Conservation (phyloP, 768 basidiomycete species). For the Hericium erinaceus region DNA sequence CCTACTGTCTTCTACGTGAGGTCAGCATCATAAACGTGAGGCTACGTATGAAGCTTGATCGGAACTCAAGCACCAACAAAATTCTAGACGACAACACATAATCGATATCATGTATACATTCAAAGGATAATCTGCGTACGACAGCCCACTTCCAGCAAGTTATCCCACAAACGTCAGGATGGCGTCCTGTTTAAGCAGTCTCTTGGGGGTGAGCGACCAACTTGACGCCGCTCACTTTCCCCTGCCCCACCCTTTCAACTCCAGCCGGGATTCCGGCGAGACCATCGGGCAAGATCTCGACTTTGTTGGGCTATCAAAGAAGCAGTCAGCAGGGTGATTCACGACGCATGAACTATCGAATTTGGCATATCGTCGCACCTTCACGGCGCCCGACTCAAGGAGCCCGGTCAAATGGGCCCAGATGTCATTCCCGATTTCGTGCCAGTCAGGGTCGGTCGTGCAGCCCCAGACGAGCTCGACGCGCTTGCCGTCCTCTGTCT, state of each 20-base stretch:
- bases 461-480: neutral
- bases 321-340: neutral
- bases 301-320: constrained; percentile 12
- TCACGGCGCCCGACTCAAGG: constrained; percentile 3
- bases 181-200: neutral
- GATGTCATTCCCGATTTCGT: constrained; percentile 2
- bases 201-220: constrained; percentile 7
- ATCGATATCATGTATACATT: no score
- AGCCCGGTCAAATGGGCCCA: constrained; percentile 1
- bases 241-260: constrained; percentile 5
- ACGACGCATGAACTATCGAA: neutral
- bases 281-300: constrained; percentile 15
- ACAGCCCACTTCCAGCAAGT: no score
- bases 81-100: no score
- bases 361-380: neutral
- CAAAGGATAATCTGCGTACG: no score
- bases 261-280: constrained; percentile 16
- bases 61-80: no score
- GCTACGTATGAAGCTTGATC: no score
- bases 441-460: neutral
- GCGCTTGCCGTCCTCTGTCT: neutral
- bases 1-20: no score
- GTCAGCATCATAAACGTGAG: no score
- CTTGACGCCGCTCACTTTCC: constrained; percentile 18
- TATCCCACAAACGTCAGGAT: no score